Evolutionary conservation across 208 protist species (phyloP).

Genomic region (Trypanosoma caninum): DNA sequence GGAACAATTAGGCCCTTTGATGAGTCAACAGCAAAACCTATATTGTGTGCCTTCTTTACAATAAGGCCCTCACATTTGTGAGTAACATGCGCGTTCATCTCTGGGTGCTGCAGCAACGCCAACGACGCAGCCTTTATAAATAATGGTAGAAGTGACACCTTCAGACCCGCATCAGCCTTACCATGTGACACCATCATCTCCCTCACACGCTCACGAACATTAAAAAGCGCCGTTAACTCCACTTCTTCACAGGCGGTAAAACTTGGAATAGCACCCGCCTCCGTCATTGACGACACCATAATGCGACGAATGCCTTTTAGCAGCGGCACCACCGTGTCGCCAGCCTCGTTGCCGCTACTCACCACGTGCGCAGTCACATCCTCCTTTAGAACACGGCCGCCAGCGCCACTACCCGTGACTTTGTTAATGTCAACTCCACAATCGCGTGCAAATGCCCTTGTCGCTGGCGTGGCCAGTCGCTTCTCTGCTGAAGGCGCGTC

Average conservation of each 20-base stretch:
- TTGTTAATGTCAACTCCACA: conserved; percentile 71
- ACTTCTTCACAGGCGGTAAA: conserved; percentile 92
- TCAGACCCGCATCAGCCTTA: conserved; percentile 13
- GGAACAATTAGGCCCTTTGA: conserved; percentile 94
- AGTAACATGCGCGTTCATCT: conserved; percentile 82
- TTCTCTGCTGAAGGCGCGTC: not conserved
- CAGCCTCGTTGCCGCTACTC: conserved; percentile 1
- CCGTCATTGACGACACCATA: conserved; percentile 94
- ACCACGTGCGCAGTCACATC: conserved; percentile 56
- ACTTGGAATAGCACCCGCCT: conserved; percentile 78
- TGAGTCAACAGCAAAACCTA: conserved; percentile 96
- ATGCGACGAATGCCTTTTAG: conserved; percentile 38
- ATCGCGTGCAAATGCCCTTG: conserved; percentile 81
- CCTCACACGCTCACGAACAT: conserved; percentile 42
- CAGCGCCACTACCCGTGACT: conserved; percentile 61
- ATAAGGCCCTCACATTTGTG: conserved; percentile 59
- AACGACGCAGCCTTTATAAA: conserved; percentile 94
- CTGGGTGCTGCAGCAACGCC: conserved; percentile 79
- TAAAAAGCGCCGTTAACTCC: conserved; percentile 73
- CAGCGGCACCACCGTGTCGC: conserved; percentile 40
- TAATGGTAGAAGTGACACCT: conserved; percentile 93
- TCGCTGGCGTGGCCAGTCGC: conserved; percentile 85
- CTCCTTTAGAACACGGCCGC: conserved; percentile 91
- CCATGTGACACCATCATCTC: conserved; percentile 24
- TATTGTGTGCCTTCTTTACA: conserved; percentile 91